Conservation (phyloP, 2,329 filamentous ascomycete species). For the Penicillium hesseltinei region DNA sequence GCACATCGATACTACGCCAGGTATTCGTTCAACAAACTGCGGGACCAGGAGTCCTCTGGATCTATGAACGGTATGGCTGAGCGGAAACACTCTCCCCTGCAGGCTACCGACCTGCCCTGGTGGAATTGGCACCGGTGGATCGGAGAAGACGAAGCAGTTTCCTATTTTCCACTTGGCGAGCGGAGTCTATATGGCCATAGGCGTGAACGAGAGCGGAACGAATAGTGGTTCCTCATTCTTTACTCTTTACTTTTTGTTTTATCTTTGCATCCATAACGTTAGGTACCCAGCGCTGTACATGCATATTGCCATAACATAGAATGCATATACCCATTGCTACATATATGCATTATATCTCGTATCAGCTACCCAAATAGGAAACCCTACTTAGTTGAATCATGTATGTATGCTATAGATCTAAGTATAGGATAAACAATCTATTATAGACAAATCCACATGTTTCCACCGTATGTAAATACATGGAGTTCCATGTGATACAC, state of each 20-base stretch:
- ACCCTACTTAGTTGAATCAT: background rate
- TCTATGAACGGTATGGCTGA: constrained; percentile 18
- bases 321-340: background rate
- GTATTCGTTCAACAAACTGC: constrained; percentile 8
- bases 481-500: too few species aligned
- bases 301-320: background rate
- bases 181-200: constrained; percentile 8
- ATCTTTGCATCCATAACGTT: background rate
- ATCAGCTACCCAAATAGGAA: background rate
- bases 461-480: too few species aligned
- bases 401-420: background rate
- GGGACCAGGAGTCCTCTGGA: constrained; percentile 18
- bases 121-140: constrained; percentile 36
- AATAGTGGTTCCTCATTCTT: constrained; percentile 4
- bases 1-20: constrained; percentile 12
- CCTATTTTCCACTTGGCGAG: constrained; percentile 31
- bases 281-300: background rate
- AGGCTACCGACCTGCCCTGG: constrained; percentile 22
- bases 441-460: too few species aligned
- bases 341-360: background rate
- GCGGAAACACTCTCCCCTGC: constrained; percentile 15
- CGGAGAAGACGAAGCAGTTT: constrained; percentile 11
- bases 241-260: constrained; percentile 6
- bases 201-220: constrained; percentile 12
- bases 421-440: too few species aligned